Conservation (phyloP, 2,329 filamentous ascomycete species). For the Arthrobotrys musiformis region DNA sequence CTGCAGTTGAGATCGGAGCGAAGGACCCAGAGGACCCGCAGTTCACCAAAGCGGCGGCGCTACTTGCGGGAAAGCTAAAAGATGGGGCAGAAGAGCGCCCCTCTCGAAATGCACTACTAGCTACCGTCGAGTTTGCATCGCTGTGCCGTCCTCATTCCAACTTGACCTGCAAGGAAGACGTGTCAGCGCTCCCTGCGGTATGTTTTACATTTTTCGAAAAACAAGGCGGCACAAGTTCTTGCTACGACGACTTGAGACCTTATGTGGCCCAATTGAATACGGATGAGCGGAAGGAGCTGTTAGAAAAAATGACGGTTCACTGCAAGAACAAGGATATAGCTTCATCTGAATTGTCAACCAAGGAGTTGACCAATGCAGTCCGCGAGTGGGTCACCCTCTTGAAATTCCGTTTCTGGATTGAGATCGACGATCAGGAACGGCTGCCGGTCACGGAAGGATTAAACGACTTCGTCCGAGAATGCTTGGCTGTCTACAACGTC, state of each 20-base stretch:
- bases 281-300: slow-evolving; percentile 55
- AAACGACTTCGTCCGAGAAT: slow-evolving; percentile 33
- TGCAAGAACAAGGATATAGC: slow-evolving; percentile 41
- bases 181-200: slow-evolving; percentile 57
- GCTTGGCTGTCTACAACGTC: slow-evolving; percentile 56
- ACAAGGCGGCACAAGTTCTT: slow-evolving; percentile 59
- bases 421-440: slow-evolving; percentile 51
- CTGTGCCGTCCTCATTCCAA: slow-evolving; percentile 56
- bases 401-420: slow-evolving; percentile 47
- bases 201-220: slow-evolving; percentile 59
- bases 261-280: slow-evolving; percentile 58
- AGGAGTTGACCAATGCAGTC: slow-evolving; percentile 35
- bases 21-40: slow-evolving; percentile 39
- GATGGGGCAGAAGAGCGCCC: slow-evolving; percentile 45
- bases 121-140: slow-evolving; percentile 58
- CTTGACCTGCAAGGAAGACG: slow-evolving; percentile 57
- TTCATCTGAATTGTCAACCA: slow-evolving; percentile 34
- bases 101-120: slow-evolving; percentile 58
- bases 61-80: slow-evolving; percentile 33
- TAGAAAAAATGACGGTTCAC: slow-evolving; percentile 55
- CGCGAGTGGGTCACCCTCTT: slow-evolving; percentile 26
- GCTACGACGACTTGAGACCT: slow-evolving; percentile 59
- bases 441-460: slow-evolving; percentile 28
- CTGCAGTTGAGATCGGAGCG: slow-evolving; percentile 51
- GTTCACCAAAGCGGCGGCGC: slow-evolving; percentile 46